Percentiles rank a stretch among this genome's conserved stretches.
phyloP scores from a whole-genome alignment of 352 stramenopile species.

The Phytophthora capsici region DNA sequence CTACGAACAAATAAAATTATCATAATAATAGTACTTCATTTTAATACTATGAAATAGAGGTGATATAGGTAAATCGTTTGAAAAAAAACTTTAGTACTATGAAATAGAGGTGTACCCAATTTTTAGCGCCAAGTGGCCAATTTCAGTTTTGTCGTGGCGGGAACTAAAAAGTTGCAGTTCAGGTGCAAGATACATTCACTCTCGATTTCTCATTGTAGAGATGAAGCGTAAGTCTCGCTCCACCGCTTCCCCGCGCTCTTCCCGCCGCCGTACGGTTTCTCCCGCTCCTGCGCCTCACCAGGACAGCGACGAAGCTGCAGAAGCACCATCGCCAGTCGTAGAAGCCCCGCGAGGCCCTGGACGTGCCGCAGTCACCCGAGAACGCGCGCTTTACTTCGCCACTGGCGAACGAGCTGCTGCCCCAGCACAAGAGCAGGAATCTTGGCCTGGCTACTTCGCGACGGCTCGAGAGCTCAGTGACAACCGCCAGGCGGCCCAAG shows the following conservation, averaged over 20 bases:
- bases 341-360: constrained; percentile 23
- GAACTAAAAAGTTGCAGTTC: too few species aligned
- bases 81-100: too few species aligned
- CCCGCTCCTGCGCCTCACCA: neutral
- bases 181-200: constrained; percentile 14
- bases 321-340: neutral
- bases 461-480: constrained; percentile 68
- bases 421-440: constrained; percentile 28
- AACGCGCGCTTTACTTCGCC: constrained; percentile 59
- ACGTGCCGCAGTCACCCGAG: constrained; percentile 39
- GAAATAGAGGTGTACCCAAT: too few species aligned
- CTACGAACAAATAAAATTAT: too few species aligned
- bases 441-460: constrained; percentile 83
- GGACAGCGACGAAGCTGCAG: neutral
- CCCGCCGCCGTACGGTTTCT: constrained; percentile 2
- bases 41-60: too few species aligned
- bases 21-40: too few species aligned
- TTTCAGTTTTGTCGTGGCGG: constrained; percentile 15
- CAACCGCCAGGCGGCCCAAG: constrained; percentile 67
- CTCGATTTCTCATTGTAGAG: constrained; percentile 19
- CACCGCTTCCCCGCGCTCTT: constrained; percentile 4
- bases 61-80: too few species aligned
- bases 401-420: constrained; percentile 31
- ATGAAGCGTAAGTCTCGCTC: constrained; percentile 44
- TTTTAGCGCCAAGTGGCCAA: constrained; percentile 12